Percentiles rank a stretch among this genome's conserved stretches.
These are phyloP conservation scores for Phaeosphaeriaceae sp. DNA, from an alignment of 2,329 filamentous ascomycete genomes.

Conservation along the genomic window DNA sequence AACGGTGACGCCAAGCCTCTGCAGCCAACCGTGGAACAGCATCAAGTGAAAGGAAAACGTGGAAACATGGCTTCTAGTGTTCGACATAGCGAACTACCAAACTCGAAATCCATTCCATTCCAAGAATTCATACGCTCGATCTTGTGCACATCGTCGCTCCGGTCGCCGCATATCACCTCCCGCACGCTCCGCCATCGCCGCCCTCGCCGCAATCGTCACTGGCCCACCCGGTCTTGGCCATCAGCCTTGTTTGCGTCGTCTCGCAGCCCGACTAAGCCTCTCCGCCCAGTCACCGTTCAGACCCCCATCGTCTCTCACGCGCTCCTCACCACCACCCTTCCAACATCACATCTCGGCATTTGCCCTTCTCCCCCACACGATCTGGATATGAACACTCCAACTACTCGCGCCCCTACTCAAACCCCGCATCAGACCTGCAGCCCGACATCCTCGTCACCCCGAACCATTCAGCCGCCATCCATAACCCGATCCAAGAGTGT, in stretches of 20 bases:
- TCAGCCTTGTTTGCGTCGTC: constrained; percentile 19
- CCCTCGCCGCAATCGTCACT: constrained; percentile 28
- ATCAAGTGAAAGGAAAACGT: background rate
- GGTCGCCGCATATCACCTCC: background rate
- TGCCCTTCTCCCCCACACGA: constrained; percentile 29
- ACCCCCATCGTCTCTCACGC: constrained; percentile 6
- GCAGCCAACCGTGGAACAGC: background rate
- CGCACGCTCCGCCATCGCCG: background rate
- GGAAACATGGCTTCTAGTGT: background rate
- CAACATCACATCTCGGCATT: constrained; percentile 24
- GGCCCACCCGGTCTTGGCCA: constrained; percentile 16
- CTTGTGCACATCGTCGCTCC: background rate
- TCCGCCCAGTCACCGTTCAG: constrained; percentile 28
- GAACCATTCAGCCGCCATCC: constrained; percentile 21
- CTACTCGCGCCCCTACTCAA: constrained; percentile 25
- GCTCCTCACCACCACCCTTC: constrained; percentile 18
- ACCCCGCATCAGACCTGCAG: constrained; percentile 26
- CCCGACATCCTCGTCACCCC: constrained; percentile 31
- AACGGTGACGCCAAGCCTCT: constrained; percentile 18
- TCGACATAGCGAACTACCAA: background rate
- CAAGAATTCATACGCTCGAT: too few relatives aligned
- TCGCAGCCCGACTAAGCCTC: constrained; percentile 23
- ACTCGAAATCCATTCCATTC: background rate
- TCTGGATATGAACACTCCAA: constrained; percentile 47
- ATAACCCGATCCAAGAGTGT: constrained; percentile 22